These are phyloP conservation scores for Pseudotsuga menziesii DNA, from an alignment of 75 land plant species.

Conservation along the genomic window DNA sequence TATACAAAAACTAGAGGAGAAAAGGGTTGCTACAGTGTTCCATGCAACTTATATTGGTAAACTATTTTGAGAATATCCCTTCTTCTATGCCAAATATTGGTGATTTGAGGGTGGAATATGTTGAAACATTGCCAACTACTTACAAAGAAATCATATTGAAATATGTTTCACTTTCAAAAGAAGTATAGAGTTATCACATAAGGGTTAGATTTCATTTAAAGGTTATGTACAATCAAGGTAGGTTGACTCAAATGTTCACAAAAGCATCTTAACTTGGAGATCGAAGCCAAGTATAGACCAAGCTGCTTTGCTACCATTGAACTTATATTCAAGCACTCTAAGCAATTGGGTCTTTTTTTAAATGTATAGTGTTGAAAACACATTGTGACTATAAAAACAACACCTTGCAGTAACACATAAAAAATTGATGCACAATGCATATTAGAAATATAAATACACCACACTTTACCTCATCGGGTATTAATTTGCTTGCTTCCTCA, in stretches of 20 bases:
- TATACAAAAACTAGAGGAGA: conserved; percentile 52
- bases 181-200: conserved; percentile 22
- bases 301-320: not conserved
- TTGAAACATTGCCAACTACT: conserved; percentile 63
- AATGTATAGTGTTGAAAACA: not conserved
- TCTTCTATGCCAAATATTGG: conserved; percentile 78
- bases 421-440: no score
- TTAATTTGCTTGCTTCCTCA: conserved; percentile 45
- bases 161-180: conserved; percentile 83
- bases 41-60: conserved; percentile 50
- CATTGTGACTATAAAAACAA: not conserved
- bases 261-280: not conserved
- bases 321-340: not conserved
- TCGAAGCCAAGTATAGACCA: not conserved
- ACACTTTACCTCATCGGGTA: conserved; percentile 57
- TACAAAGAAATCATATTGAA: conserved; percentile 87
- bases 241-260: not conserved
- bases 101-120: conserved; percentile 78
- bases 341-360: not conserved
- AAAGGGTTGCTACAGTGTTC: conserved; percentile 47
- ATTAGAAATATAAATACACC: no score
- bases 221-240: not conserved
- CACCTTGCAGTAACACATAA: not conserved
- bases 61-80: conserved; percentile 66
- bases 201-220: not conserved